Conservation (phyloP, 2,329 filamentous ascomycete species). For the Incumbomyces delicatus region DNA sequence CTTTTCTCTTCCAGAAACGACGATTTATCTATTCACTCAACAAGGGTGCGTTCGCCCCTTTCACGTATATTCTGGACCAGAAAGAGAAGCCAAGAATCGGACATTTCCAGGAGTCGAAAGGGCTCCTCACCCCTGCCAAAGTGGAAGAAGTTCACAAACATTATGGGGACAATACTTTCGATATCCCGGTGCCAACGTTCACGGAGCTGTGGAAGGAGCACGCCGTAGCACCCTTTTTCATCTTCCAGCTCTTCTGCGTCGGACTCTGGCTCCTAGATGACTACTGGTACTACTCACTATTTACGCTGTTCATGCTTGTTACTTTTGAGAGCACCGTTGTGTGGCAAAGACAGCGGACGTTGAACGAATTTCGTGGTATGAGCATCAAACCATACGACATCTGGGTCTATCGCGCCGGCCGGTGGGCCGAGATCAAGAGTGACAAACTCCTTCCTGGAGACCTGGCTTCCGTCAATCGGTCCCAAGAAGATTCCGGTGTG, state of each 20-base stretch:
- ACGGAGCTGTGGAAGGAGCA: constrained; percentile 96
- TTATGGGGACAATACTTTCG: constrained; percentile 92
- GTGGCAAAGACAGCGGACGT: constrained; percentile 92
- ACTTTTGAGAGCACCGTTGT: constrained; percentile 97
- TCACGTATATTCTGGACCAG: constrained; percentile 72
- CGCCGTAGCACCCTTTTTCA: constrained; percentile 96
- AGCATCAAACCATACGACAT: constrained; percentile 97
- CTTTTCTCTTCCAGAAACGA: constrained; percentile 96
- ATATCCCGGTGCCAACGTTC: constrained; percentile 94
- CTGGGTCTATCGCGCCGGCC: constrained; percentile 76
- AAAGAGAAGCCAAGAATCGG: constrained; percentile 73
- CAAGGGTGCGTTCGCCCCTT: constrained; percentile 65
- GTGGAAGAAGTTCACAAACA: constrained; percentile 74
- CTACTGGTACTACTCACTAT: constrained; percentile 99
- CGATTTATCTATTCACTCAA: constrained; percentile 76
- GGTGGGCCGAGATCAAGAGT: constrained; percentile 81
- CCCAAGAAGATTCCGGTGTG: constrained; percentile 93
- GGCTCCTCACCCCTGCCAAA: constrained; percentile 64
- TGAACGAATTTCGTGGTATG: constrained; percentile 97
- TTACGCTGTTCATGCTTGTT: constrained; percentile 97
- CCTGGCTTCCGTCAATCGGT: constrained; percentile 80
- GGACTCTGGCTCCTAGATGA: constrained; percentile 98
- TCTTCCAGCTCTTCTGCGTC: constrained; percentile 98
- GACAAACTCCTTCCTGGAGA: constrained; percentile 90
- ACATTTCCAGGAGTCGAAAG: constrained; percentile 69